Conservation (phyloP, 108 stramenopile genomes). For the Fragilariopsis cylindrus region DNA sequence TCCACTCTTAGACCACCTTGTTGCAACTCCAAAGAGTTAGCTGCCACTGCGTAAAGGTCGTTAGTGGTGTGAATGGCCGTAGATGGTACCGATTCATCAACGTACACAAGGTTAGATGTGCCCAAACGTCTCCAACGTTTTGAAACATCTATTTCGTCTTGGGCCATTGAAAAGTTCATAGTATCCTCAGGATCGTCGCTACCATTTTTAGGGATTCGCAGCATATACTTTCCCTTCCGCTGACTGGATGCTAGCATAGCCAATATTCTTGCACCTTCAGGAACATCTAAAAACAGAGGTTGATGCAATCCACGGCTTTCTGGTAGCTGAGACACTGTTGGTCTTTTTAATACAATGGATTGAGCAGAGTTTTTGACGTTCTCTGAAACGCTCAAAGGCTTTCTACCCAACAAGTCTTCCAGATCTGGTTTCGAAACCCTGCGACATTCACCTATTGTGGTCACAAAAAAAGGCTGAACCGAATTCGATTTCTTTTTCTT, state of each 20-base stretch:
- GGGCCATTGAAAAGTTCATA: slow-evolving; percentile 16
- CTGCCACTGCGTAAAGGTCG: slow-evolving; percentile 43
- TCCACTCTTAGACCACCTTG: slow-evolving; percentile 61
- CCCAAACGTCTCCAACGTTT: slow-evolving; percentile 36
- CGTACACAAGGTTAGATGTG: slow-evolving; percentile 17
- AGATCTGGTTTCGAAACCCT: slow-evolving; percentile 49
- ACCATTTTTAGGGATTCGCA: slow-evolving; percentile 19
- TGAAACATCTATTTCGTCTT: slow-evolving; percentile 11
- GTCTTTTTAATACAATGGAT: slow-evolving; percentile 11
- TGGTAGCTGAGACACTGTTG: background rate
- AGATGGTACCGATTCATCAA: slow-evolving; percentile 41
- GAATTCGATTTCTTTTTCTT: slow-evolving; percentile 16
- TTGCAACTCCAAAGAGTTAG: slow-evolving; percentile 62
- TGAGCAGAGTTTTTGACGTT: slow-evolving; percentile 15
- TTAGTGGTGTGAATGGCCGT: slow-evolving; percentile 21
- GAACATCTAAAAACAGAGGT: slow-evolving; percentile 63
- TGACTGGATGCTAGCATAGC: slow-evolving; percentile 66
- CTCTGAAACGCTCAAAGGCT: background rate
- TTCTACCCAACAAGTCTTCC: slow-evolving; percentile 48
- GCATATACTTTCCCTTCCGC: slow-evolving; percentile 42
- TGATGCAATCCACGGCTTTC: slow-evolving; percentile 32
- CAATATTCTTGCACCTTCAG: slow-evolving; percentile 74
- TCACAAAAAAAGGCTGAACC: slow-evolving; percentile 8
- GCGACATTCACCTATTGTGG: slow-evolving; percentile 18
- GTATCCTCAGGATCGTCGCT: slow-evolving; percentile 35